Conservation (phyloP, 768 basidiomycete species). For the Mycena pura region DNA sequence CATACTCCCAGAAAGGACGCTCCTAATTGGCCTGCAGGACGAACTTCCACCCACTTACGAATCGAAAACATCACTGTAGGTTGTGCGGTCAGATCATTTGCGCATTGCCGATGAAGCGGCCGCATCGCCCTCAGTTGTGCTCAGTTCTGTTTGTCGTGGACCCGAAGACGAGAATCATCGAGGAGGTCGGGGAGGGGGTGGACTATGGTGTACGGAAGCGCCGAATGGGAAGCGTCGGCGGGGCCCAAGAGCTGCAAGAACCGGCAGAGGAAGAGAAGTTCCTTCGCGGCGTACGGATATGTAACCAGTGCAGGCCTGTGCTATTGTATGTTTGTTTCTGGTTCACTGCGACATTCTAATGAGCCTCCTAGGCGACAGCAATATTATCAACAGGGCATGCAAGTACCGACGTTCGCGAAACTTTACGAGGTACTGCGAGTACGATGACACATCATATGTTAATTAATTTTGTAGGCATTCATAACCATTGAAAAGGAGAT, state of each 20-base stretch:
- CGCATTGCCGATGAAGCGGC: slow-evolving; percentile 79
- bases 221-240: slow-evolving; percentile 38
- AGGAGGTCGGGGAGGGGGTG: slow-evolving; percentile 84
- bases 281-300: slow-evolving; percentile 87
- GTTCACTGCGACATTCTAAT: slow-evolving; percentile 9
- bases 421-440: slow-evolving; percentile 69
- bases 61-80: slow-evolving; percentile 96
- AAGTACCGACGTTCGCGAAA: slow-evolving; percentile 66
- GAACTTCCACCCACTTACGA: slow-evolving; percentile 88
- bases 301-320: slow-evolving; percentile 80
- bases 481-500: slow-evolving; percentile 85
- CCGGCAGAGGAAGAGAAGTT: slow-evolving; percentile 79
- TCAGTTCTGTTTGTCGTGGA: slow-evolving; percentile 90
- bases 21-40: slow-evolving; percentile 42
- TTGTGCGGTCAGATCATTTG: slow-evolving; percentile 93
- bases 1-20: background rate
- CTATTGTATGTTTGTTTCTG: slow-evolving; percentile 64
- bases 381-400: slow-evolving; percentile 67
- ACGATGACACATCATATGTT: background rate
- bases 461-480: slow-evolving; percentile 56
- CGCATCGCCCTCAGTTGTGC: slow-evolving; percentile 71
- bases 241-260: slow-evolving; percentile 41
- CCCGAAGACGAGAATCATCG: slow-evolving; percentile 73
- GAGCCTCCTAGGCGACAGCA: slow-evolving; percentile 70
- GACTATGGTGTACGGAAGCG: slow-evolving; percentile 79